These are phyloP conservation scores for Hydnomerulius pinastri DNA, from an alignment of 768 basidiomycete genomes.

Conservation along the genomic window DNA sequence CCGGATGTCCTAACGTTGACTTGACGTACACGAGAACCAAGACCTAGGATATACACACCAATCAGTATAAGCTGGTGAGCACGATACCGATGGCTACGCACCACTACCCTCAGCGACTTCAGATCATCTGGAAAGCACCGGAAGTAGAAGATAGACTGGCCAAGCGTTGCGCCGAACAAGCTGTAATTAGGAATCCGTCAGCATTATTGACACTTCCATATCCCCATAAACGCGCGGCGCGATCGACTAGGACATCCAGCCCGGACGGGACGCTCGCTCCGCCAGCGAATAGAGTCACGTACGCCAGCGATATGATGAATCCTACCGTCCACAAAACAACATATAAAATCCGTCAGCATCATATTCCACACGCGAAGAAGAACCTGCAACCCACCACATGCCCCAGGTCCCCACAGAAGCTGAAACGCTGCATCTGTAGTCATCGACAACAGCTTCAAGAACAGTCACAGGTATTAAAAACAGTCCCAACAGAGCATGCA, in stretches of 20 bases:
- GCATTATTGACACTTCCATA: too few species aligned
- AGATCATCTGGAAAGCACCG: not conserved
- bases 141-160: not conserved
- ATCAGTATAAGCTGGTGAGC: not conserved
- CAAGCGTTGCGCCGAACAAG: not conserved
- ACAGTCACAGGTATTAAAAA: too few species aligned
- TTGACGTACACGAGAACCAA: not conserved
- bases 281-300: not conserved
- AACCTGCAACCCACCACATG: not conserved
- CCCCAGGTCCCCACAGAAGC: not conserved
- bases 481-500: too few species aligned
- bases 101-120: not conserved
- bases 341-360: not conserved
- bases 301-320: not conserved
- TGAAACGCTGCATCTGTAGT: too few species aligned
- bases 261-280: not conserved
- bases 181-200: not conserved
- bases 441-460: too few species aligned
- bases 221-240: too few species aligned
- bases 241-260: not conserved
- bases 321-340: not conserved
- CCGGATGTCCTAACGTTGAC: not conserved
- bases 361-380: not conserved
- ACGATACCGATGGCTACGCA: not conserved
- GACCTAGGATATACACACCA: not conserved